These are phyloP conservation scores for Boletus patriciae DNA, from an alignment of 768 basidiomycete species.

Conservation along the genomic window DNA sequence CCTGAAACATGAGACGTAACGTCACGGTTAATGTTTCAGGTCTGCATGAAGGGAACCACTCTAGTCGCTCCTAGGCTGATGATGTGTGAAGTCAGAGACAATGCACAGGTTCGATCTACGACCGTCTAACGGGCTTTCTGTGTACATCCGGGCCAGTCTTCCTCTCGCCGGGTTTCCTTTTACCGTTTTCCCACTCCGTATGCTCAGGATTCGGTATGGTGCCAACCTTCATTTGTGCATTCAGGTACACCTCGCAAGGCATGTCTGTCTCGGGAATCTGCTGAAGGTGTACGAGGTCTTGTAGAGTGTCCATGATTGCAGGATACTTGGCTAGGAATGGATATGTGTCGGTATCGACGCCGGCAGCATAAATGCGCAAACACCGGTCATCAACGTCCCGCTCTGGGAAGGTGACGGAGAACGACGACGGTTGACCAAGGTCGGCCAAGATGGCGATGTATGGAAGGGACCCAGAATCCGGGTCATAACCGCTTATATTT, in stretches of 20 bases:
- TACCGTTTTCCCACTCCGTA: constrained; percentile 10
- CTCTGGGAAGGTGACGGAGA: constrained; percentile 3
- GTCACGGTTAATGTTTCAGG: too few relatives aligned
- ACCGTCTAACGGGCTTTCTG: background rate
- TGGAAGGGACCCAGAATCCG: background rate
- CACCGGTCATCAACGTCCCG: background rate
- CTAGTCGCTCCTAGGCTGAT: too few relatives aligned
- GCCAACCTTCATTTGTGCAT: constrained; percentile 3
- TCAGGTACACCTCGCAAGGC: background rate
- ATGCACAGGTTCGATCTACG: too few relatives aligned
- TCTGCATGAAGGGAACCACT: too few relatives aligned
- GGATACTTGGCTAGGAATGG: constrained; percentile 7
- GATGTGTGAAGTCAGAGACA: too few relatives aligned
- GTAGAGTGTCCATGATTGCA: background rate
- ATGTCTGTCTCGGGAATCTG: background rate
- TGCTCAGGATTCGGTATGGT: background rate
- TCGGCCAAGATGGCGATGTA: constrained; percentile 14
- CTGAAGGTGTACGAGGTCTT: background rate
- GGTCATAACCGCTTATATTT: background rate
- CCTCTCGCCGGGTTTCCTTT: too few relatives aligned
- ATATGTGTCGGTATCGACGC: background rate
- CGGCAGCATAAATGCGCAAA: constrained; percentile 6
- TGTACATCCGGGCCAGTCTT: background rate
- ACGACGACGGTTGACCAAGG: background rate
- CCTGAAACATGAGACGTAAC: too few relatives aligned